phyloP scores from a whole-genome alignment of 2,329 filamentous ascomycete genomes.

The Tolypocladium guangdongense region DNA sequence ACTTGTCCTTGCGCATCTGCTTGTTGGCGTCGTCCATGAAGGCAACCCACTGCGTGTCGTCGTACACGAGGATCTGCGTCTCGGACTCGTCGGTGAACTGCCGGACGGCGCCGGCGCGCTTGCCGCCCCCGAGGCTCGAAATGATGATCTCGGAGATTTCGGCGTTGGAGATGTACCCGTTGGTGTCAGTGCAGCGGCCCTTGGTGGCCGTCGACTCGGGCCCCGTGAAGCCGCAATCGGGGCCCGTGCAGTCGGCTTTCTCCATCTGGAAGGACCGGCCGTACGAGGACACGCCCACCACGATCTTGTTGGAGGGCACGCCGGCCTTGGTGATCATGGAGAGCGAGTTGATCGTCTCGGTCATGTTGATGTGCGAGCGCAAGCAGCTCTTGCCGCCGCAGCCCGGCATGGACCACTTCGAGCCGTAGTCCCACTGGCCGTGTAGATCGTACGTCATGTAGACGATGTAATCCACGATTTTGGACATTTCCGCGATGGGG shows the following conservation, averaged over 20 bases:
- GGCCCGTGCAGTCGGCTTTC: conserved; percentile 12
- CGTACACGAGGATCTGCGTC: too few species aligned
- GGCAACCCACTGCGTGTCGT: too few species aligned
- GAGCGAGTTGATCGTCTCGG: conserved; percentile 20
- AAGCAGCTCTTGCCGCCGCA: conserved; percentile 22
- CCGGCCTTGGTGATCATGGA: conserved; percentile 24
- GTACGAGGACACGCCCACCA: conserved; percentile 20
- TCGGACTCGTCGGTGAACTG: too few species aligned
- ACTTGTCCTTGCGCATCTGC: too few species aligned
- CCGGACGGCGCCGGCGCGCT: too few species aligned
- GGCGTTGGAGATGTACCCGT: conserved; percentile 12
- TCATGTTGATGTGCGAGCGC: conserved; percentile 23
- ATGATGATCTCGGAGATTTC: too few species aligned
- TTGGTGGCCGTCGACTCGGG: conserved; percentile 10
- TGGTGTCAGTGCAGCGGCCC: conserved; percentile 16
- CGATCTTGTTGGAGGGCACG: conserved; percentile 16
- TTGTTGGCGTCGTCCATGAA: too few species aligned
- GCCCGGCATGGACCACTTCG: conserved; percentile 11
- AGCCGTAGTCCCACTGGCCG: conserved; percentile 19
- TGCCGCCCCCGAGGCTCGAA: too few species aligned
- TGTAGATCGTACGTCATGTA: conserved; percentile 26
- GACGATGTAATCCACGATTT: conserved; percentile 20
- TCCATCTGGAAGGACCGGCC: conserved; percentile 23
- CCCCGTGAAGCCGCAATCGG: conserved; percentile 15
- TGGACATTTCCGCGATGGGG: conserved; percentile 14